Base-by-base conservation (phyloP, 75 land plant species). In the Selaginella tamariscina region DNA sequence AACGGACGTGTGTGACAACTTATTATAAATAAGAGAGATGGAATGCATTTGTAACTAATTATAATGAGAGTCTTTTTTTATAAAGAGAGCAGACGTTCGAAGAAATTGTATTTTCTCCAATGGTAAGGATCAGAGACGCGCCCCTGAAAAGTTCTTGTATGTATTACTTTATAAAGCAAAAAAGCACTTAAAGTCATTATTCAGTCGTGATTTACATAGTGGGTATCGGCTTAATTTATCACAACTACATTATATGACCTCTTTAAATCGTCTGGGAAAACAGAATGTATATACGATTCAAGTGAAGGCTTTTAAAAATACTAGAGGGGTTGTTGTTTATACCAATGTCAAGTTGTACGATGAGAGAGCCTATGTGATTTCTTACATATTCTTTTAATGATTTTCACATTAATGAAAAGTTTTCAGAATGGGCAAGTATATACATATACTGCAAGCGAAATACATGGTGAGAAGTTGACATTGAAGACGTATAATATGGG, bases 31-130 rank as follows among this genome's bases (percentile, higher is more conserved):
- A n/a, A n/a, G n/a, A n/a, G n/a, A n/a, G n/a, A n/a, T n/a, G n/a
- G 0, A 32, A 55, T 55, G 71, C 49, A 20, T 69, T 69, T 27
- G 18, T 69, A 0, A 21, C 65, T 2, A 69, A 69, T n/a, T 69
- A 55, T 24, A 55, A 54, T 0, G 29, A 69, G 39, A 2, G 24
- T 69, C 0, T 69, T 54, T 27, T 69, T 69, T 0, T 27, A 0
- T 0, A 0, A 0, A 55, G 0, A 0, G 24, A 0, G n/a, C 0
- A 15, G 11, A 39, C 5, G 11, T 15, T 5, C 11, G 11, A 39
- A 39, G 49, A 39, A 5, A 39, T 39, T 39, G 49, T 15, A 39
- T 5, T 39, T 5, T 39, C 15, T 15, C 5, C 49, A 5, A 5
- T 5, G 5, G 49, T 5, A 5, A 15, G 5, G 49, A 15, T 5